Evolutionary conservation across 305 asterid genomes (phyloP), one percentile per base, ranked within the genome.

Genomic region (Fraxinus ornus): DNA sequence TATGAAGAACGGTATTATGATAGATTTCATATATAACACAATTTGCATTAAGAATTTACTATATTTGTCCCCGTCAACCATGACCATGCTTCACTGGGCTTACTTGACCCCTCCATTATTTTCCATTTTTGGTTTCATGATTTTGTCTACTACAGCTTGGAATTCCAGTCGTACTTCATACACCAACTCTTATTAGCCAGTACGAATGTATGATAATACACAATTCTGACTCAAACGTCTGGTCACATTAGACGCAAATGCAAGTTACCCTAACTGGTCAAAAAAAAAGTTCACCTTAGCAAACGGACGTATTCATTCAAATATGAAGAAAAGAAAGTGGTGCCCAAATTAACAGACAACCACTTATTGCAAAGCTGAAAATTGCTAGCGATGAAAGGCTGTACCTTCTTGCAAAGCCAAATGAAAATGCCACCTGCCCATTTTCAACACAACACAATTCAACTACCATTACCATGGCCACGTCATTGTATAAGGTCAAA

Each of bases 401-500:
- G 35, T 81, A 94, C 99, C 99, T 93, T 87, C 90, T 95, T 95
- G 91, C 98, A 94, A 78, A 95, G 92, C 95, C 88, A 90, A 81
- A 94, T 95, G 89, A 95, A 95, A 83, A 94, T 24, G 15, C 95
- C 98, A 81, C 97, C 99, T 6, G 93, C 89, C 88, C 94, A 95
- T 90, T 77, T 98, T 98, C 71, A 89, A 41, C 30, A 94, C 97
- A 71, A 93, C 99, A 3, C 55, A 47, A 12, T 47, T 98, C 97
- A 94, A 90, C 92, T 89, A 74, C 99, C 97, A 88, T 97, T 91
- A 77, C 99, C 97, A 85, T 94, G 98, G 79, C 79, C 91, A 86
- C 91, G 98, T 39, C 99, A 97, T 84, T 92, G 95, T 85, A 95
- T 90, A 80, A 95, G 99, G 85, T 95, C 99, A 89, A 95, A 95